Percentiles rank a stretch among this genome's conserved stretches.
phyloP scores from a whole-genome alignment of 257 asterid species.

The Coffea canephora region DNA sequence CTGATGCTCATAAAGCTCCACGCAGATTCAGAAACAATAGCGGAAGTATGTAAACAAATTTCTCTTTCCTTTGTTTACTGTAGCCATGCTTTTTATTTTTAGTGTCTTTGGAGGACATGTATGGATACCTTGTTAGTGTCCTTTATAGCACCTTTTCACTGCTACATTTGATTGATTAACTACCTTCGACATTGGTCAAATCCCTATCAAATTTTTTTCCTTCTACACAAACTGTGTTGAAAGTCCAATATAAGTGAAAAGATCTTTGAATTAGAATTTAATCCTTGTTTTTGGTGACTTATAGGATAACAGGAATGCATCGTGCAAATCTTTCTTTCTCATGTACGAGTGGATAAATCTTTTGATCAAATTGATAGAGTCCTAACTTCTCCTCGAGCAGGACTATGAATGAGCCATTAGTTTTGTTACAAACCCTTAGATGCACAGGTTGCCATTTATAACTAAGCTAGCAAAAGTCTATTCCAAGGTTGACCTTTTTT shows the following conservation, averaged over 20 bases:
- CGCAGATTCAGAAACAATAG: conserved; percentile 58
- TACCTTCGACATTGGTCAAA: not conserved
- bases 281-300: not conserved
- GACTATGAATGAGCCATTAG: not conserved
- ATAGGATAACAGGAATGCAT: not conserved
- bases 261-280: not conserved
- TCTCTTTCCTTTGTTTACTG: conserved; percentile 1
- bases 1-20: conserved; percentile 76
- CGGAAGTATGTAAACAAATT: conserved; percentile 47
- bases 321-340: not conserved
- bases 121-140: not conserved
- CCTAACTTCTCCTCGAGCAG: not conserved
- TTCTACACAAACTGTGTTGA: not conserved
- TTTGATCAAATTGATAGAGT: not conserved
- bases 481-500: not conserved
- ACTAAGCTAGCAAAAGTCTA: not conserved
- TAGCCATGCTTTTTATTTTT: conserved; percentile 1
- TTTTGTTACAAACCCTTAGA: not conserved
- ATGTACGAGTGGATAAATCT: not conserved
- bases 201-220: not conserved
- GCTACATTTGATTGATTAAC: not conserved
- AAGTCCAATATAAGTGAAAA: not conserved
- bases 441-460: not conserved
- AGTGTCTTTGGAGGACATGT: not conserved
- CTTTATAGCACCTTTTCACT: not conserved